Conservation (phyloP, 148 eudicot species). For the Silene latifolia region DNA sequence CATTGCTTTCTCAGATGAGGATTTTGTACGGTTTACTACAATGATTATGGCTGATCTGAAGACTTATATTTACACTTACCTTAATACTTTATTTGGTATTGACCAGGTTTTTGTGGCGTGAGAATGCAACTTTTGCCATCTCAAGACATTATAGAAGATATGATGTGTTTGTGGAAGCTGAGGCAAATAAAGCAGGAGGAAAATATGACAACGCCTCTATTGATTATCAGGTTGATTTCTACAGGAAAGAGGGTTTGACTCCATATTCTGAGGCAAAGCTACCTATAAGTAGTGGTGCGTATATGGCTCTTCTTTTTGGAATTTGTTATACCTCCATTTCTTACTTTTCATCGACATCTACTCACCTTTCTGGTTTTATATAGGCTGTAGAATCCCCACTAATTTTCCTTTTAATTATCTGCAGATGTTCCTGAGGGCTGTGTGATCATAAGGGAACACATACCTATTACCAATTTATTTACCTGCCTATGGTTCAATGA, state of each 20-base stretch:
- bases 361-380: too few species aligned
- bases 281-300: slow-evolving; percentile 87
- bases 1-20: too few species aligned
- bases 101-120: slow-evolving; percentile 91
- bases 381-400: background rate
- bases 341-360: too few species aligned
- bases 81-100: background rate
- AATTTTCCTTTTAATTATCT: slow-evolving; percentile 12
- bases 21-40: too few species aligned
- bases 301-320: slow-evolving; percentile 9
- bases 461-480: slow-evolving; percentile 78
- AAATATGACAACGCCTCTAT: slow-evolving; percentile 80
- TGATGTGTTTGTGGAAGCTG: slow-evolving; percentile 93
- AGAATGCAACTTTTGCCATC: slow-evolving; percentile 91
- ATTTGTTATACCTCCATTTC: background rate
- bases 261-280: slow-evolving; percentile 82
- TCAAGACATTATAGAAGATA: slow-evolving; percentile 88
- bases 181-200: slow-evolving; percentile 89
- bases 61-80: background rate
- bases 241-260: slow-evolving; percentile 75
- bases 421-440: slow-evolving; percentile 99
- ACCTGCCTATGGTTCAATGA: slow-evolving; percentile 95
- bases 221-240: slow-evolving; percentile 73
- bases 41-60: background rate
- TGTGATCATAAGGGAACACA: slow-evolving; percentile 82